Evolutionary conservation across 2,329 filamentous ascomycete genomes (phyloP).

Genomic region (Scortechinia acanthostroma): DNA sequence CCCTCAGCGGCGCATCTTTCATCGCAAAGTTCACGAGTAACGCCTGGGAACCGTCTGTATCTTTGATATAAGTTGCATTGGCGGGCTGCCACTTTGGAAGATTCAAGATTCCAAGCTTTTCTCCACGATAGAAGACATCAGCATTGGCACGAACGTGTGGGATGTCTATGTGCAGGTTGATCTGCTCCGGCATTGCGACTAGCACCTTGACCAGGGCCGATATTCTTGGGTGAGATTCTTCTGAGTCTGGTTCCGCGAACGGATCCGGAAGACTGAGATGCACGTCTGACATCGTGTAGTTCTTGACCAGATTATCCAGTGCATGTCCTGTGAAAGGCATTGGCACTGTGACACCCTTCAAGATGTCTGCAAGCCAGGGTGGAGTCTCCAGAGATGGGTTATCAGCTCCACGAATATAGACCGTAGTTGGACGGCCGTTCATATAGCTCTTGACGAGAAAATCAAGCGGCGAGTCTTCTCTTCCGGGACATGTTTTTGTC

Average conservation of each 20-base stretch:
- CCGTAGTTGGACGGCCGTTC: conserved; percentile 67
- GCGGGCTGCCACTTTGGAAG: conserved; percentile 77
- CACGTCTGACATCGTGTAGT: conserved; percentile 79
- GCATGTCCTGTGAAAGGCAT: conserved; percentile 76
- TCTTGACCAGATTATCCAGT: conserved; percentile 76
- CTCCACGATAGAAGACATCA: conserved; percentile 71
- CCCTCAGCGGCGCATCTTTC: conserved; percentile 71
- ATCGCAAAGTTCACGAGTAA: conserved; percentile 73
- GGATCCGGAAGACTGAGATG: conserved; percentile 80
- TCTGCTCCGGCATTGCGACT: conserved; percentile 72
- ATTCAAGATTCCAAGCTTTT: conserved; percentile 76
- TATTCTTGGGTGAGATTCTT: conserved; percentile 69
- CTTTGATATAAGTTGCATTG: conserved; percentile 64
- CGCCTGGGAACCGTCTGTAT: conserved; percentile 46
- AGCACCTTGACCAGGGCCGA: conserved; percentile 78
- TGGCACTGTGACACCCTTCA: conserved; percentile 76
- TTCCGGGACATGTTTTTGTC: conserved; percentile 67
- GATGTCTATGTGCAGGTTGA: conserved; percentile 80
- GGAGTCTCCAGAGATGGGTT: conserved; percentile 57
- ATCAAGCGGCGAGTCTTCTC: conserved; percentile 76
- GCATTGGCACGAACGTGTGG: conserved; percentile 69
- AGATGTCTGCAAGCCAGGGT: conserved; percentile 72
- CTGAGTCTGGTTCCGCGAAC: conserved; percentile 67
- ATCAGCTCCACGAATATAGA: conserved; percentile 77
- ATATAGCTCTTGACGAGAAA: conserved; percentile 75